These are phyloP conservation scores for Colletotrichum liaoningense DNA, from an alignment of 2,329 filamentous ascomycete species.

Conservation along the genomic window DNA sequence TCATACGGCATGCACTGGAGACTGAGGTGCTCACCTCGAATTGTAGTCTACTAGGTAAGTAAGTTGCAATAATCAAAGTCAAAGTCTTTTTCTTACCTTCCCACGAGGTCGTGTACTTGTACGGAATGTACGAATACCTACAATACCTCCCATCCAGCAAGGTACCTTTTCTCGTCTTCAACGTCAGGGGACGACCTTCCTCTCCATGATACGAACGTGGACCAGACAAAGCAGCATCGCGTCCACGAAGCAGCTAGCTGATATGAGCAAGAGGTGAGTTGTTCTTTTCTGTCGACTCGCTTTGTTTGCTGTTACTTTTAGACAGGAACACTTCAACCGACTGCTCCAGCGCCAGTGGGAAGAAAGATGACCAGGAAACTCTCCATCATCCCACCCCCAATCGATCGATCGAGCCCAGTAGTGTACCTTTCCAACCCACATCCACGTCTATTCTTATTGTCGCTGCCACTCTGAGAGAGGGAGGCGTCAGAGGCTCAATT, in stretches of 20 bases:
- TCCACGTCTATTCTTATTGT: not conserved
- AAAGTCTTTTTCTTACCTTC: not conserved
- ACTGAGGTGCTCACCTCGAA: not conserved
- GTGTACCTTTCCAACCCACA: not conserved
- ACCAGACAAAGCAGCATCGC: conserved; percentile 14
- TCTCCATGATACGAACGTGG: conserved; percentile 15
- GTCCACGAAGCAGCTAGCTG: conserved; percentile 12
- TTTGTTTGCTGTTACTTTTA: not conserved
- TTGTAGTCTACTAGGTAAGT: too few species aligned
- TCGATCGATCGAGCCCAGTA: conserved; percentile 30
- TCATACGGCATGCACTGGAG: conserved; percentile 24
- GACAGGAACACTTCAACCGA: not conserved
- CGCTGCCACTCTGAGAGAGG: not conserved
- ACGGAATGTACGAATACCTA: not conserved
- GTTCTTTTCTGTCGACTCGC: conserved; percentile 15
- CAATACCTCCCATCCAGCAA: not conserved
- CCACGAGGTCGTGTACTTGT: not conserved
- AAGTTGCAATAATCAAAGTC: not conserved
- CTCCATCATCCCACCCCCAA: conserved; percentile 17
- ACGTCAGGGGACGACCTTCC: conserved; percentile 25
- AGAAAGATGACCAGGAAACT: not conserved
- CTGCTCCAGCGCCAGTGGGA: not conserved
- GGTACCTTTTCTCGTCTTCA: not conserved
- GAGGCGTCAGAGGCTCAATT: conserved; percentile 16
- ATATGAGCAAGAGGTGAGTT: conserved; percentile 15